Evolutionary conservation across 768 basidiomycete species (phyloP).

Genomic region (Neoboletus magnificus): DNA sequence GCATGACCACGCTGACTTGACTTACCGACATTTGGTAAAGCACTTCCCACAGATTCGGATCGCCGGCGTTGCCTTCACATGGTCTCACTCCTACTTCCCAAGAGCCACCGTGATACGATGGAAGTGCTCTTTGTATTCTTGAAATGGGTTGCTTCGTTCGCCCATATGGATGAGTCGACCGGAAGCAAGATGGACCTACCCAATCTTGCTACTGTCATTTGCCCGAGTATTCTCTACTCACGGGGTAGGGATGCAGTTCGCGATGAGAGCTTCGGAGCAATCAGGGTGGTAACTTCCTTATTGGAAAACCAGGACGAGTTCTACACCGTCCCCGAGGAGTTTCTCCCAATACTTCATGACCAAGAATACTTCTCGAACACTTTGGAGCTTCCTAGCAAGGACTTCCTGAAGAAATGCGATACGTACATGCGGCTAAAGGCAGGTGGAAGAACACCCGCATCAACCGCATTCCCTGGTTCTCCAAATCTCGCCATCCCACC

Average conservation of each 20-base stretch:
- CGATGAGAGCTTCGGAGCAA: slow-evolving; percentile 90
- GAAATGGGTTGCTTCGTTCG: slow-evolving; percentile 99
- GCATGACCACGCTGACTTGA: slow-evolving; percentile 1
- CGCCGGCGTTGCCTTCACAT: slow-evolving; percentile 83
- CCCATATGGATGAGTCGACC: slow-evolving; percentile 95
- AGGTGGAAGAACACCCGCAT: slow-evolving; percentile 46
- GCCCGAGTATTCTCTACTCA: slow-evolving; percentile 96
- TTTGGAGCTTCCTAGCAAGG: slow-evolving; percentile 88
- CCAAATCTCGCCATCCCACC: slow-evolving; percentile 21
- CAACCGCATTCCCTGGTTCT: slow-evolving; percentile 28
- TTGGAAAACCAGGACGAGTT: slow-evolving; percentile 94
- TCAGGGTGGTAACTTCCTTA: slow-evolving; percentile 79
- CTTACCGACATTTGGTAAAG: slow-evolving; percentile 31
- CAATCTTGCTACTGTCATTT: slow-evolving; percentile 95
- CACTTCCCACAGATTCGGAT: slow-evolving; percentile 73
- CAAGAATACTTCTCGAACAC: slow-evolving; percentile 89
- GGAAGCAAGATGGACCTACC: slow-evolving; percentile 97
- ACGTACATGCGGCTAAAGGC: slow-evolving; percentile 79
- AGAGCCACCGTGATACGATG: slow-evolving; percentile 93
- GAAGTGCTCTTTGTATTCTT: slow-evolving; percentile 98
- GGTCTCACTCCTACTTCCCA: slow-evolving; percentile 82
- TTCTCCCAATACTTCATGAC: slow-evolving; percentile 80
- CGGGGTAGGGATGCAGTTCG: slow-evolving; percentile 79
- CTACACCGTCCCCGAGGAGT: slow-evolving; percentile 91
- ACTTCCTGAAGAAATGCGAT: slow-evolving; percentile 93